Conservation (phyloP, 306 rosid species). For the Prinsepia uniflora region DNA sequence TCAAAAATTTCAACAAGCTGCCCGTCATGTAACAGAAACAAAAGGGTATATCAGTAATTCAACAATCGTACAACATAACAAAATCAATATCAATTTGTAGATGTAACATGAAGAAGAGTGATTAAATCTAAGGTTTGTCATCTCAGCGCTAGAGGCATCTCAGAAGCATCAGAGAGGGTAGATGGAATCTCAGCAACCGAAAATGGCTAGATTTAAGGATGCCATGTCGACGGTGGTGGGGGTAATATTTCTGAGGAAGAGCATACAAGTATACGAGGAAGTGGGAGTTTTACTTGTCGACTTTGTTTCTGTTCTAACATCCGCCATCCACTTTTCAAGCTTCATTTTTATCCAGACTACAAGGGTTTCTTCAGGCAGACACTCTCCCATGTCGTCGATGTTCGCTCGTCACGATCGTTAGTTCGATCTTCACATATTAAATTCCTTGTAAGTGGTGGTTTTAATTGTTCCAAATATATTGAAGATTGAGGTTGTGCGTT, state of each 20-base stretch:
- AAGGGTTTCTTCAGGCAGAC: background rate
- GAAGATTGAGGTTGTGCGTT: too few species aligned
- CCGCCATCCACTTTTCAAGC: background rate
- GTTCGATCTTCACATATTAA: background rate
- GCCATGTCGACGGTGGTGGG: slow-evolving; percentile 35
- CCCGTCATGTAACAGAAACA: too few species aligned
- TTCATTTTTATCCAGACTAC: background rate
- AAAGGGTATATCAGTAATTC: slow-evolving; percentile 22
- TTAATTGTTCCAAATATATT: background rate
- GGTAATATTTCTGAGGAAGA: slow-evolving; percentile 49
- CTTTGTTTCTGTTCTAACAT: slow-evolving; percentile 3
- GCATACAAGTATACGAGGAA: slow-evolving; percentile 37
- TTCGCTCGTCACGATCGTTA: slow-evolving; percentile 52
- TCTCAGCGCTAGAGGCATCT: background rate
- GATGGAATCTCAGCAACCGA: background rate
- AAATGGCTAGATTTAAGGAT: slow-evolving; percentile 38
- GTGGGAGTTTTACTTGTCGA: slow-evolving; percentile 30
- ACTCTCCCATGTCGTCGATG: slow-evolving; percentile 48
- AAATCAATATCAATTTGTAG: background rate
- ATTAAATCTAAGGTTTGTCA: background rate
- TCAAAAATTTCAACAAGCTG: too few species aligned
- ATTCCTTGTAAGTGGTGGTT: background rate
- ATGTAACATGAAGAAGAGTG: background rate
- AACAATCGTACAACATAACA: background rate
- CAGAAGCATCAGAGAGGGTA: background rate